These are phyloP conservation scores for Fusarium nanum DNA, from an alignment of 2,329 filamentous ascomycete genomes.

Conservation along the genomic window DNA sequence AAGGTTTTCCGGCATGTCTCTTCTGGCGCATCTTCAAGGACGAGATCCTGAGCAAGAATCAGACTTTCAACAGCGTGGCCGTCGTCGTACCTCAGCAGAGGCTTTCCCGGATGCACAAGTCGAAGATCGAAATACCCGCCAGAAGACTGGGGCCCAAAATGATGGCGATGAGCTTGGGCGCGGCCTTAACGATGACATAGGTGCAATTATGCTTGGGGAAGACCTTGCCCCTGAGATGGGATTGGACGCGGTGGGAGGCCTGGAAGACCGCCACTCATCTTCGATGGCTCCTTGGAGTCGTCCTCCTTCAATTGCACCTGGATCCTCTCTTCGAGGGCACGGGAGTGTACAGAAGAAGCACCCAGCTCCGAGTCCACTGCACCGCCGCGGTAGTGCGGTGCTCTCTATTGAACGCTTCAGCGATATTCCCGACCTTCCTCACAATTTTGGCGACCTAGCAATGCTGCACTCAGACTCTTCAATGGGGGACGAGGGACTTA, in stretches of 20 bases:
- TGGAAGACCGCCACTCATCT: constrained; percentile 73
- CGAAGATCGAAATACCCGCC: constrained; percentile 53
- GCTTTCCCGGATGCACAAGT: constrained; percentile 56
- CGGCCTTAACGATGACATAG: constrained; percentile 43
- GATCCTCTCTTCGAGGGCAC: constrained; percentile 58
- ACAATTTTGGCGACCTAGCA: constrained; percentile 51
- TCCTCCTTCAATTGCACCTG: constrained; percentile 57
- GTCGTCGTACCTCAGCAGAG: constrained; percentile 58
- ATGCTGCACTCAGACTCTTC: constrained; percentile 47
- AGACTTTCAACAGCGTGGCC: constrained; percentile 40
- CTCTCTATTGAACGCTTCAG: constrained; percentile 61
- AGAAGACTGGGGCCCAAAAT: constrained; percentile 45
- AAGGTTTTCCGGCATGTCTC: constrained; percentile 58
- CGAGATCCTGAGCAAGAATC: constrained; percentile 37
- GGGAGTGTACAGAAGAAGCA: constrained; percentile 53
- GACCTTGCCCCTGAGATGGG: constrained; percentile 71
- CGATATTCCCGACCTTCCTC: constrained; percentile 52
- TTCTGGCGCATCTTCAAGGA: constrained; percentile 52
- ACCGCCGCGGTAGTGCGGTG: constrained; percentile 52
- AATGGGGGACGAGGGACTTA: constrained; percentile 43
- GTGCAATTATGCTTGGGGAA: constrained; percentile 51
- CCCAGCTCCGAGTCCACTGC: constrained; percentile 53
- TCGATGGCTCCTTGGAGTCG: constrained; percentile 66
- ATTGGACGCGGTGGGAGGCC: constrained; percentile 72
- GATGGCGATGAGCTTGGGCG: constrained; percentile 47